These are phyloP conservation scores for Hymenoscyphus infarciens DNA, from an alignment of 2,329 filamentous ascomycete species.

Conservation along the genomic window DNA sequence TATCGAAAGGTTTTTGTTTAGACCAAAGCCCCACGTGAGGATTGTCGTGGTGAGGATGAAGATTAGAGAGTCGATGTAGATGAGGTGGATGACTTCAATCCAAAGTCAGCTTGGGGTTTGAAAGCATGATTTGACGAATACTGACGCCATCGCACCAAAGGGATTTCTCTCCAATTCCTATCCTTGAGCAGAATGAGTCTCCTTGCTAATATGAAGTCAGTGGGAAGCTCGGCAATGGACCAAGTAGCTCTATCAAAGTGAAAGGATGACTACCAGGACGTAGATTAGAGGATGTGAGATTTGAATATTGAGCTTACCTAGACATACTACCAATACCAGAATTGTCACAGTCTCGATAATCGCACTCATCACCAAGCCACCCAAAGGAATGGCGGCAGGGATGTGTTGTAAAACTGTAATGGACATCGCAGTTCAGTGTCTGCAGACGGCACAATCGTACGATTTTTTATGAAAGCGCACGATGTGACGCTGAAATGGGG, in stretches of 20 bases:
- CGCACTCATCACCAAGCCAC: slow-evolving; percentile 16
- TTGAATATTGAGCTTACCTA: slow-evolving; percentile 17
- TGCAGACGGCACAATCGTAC: background rate
- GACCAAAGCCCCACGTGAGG: slow-evolving; percentile 53
- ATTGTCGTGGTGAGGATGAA: slow-evolving; percentile 57
- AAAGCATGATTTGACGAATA: background rate
- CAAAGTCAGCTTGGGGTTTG: slow-evolving; percentile 5
- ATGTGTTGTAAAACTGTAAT: slow-evolving; percentile 4
- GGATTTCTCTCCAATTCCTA: slow-evolving; percentile 16
- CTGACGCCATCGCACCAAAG: slow-evolving; percentile 24
- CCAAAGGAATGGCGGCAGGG: slow-evolving; percentile 37
- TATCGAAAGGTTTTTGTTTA: slow-evolving; percentile 46
- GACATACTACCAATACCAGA: slow-evolving; percentile 19
- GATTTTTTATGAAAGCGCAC: background rate
- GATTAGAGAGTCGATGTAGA: slow-evolving; percentile 56
- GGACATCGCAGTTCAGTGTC: background rate
- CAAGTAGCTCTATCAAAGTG: background rate
- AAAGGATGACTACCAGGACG: too few relatives aligned
- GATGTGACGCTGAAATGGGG: background rate
- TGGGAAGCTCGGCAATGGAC: background rate
- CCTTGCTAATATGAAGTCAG: slow-evolving; percentile 7
- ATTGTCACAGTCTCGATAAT: slow-evolving; percentile 19
- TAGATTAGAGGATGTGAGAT: background rate
- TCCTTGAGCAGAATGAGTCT: slow-evolving; percentile 1
- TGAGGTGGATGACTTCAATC: slow-evolving; percentile 38